Base-by-base conservation (phyloP, 1,139 yeast species). In the Yamadazyma spencermartinsiae region DNA sequence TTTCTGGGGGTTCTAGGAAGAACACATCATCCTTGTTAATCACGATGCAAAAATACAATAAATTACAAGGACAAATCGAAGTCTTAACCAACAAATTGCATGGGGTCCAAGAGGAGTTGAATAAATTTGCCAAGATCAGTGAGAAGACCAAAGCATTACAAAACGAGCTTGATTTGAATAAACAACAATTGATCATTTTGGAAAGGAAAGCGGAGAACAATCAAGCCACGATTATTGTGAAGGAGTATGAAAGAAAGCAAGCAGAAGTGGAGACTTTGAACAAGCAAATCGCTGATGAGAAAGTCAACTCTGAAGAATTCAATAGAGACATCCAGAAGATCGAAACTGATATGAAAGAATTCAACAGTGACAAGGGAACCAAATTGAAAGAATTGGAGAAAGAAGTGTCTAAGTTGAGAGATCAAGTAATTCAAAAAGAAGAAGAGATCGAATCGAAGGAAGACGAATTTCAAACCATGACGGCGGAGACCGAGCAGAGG, bases 1-100 rank as follows among this genome's bases (percentile, higher is more conserved):
- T 94, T 29, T 86, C 97, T 1, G 99, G 99, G 38, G 98, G 98
- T n/a, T 82, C 95, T 16, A 75, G 92, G 48, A 79, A 73, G 46
- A 63, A 68, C 34, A 72, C 79, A 11, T 71, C 77, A 4, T 77
- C 89, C 0, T 61, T 85, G 4, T 68, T 92, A 41, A 61, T 80
- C 7, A 78, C 77, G 36, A 78, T 90, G 56, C 95, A 85, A 53
- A 77, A 78, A 45, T 84, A 76, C 49, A 86, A 86, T 51, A 63
- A 61, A n/a, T 55, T 80, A 12, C 68, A 68, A 30, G 54, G 55
- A 4, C 64, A 70, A 39, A 60, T 82, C 18, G 59, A 60, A 12
- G 52, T 46, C 2, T 56, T 76, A 14, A 67, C 68, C 31, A 45
- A 51, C 1, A 74, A 76, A 40, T 56, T 84, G 30, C 53, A 59